Conservation (phyloP, 495 filamentous ascomycete genomes). For the Daldinia bambusicola region DNA sequence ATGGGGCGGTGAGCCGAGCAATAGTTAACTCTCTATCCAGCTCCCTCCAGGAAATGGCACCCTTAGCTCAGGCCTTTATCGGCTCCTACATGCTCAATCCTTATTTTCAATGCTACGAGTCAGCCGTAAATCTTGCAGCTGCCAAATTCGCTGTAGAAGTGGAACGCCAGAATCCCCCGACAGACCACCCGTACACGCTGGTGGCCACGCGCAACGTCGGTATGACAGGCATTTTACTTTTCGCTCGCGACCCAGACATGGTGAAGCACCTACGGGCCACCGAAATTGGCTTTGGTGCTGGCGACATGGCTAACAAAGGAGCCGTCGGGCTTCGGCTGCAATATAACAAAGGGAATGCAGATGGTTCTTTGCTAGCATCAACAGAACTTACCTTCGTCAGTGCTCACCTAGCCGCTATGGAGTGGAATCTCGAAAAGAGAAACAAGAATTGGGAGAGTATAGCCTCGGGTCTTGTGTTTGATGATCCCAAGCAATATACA, state of each 20-base stretch:
- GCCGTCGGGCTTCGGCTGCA: slow-evolving; percentile 81
- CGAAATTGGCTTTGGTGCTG: slow-evolving; percentile 81
- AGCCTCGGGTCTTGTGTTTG: slow-evolving; percentile 80
- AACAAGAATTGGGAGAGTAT: slow-evolving; percentile 90
- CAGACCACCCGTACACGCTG: slow-evolving; percentile 58
- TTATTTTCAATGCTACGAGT: slow-evolving; percentile 74
- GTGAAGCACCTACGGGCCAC: slow-evolving; percentile 72
- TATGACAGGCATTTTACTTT: slow-evolving; percentile 89
- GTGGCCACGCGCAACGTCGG: slow-evolving; percentile 74
- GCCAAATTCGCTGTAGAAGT: slow-evolving; percentile 27
- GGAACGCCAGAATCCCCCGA: slow-evolving; percentile 28
- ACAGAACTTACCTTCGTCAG: slow-evolving; percentile 83
- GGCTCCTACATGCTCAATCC: slow-evolving; percentile 81
- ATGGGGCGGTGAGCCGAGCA: not conserved
- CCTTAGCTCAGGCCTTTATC: slow-evolving; percentile 83
- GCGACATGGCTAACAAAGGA: slow-evolving; percentile 94
- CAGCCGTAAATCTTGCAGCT: slow-evolving; percentile 76
- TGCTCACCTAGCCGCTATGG: slow-evolving; percentile 90
- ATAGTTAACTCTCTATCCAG: slow-evolving; percentile 37
- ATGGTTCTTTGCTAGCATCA: slow-evolving; percentile 40
- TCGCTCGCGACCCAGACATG: slow-evolving; percentile 66
- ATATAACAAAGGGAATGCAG: slow-evolving; percentile 51
- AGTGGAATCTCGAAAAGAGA: slow-evolving; percentile 72
- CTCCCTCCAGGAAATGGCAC: slow-evolving; percentile 91
- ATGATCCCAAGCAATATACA: slow-evolving; percentile 51